Evolutionary conservation across 495 filamentous ascomycete species (phyloP), one percentile per base, ranked within the genome.

Genomic region (Talaromyces ruber): DNA sequence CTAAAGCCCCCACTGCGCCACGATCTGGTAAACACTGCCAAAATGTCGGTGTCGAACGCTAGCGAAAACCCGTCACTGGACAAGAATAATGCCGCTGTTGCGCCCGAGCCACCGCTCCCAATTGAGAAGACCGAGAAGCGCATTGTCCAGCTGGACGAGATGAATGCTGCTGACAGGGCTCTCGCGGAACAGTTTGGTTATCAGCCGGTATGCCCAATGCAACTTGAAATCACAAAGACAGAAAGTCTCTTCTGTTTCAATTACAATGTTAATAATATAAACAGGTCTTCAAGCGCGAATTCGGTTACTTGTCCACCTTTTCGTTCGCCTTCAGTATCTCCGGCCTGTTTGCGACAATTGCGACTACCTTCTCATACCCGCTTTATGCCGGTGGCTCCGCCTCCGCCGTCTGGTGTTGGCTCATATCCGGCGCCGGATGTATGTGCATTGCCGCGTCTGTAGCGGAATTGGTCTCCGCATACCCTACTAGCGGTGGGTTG

Each of bases 271-370:
- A 59, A 59, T 45, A 25, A 55, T n/a, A 60, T 30, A 66, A 64
- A 60, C 71, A 65, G 61, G 84, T 87, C 28, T 86, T 86, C 74
- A 85, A 85, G 71, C 74, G 84, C 59, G 82, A 88, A 64, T 88
- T 88, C 67, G 81, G 82, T 24, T 82, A 78, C 57, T 77, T 85
- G 54, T 82, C 84, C 3, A 80, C 78, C 63, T 83, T 87, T 73
- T 86, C 84, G 21, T 87, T 87, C 62, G 84, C 85, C 32, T 79
- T 88, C 71, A 81, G 77, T 65, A 84, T 88, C 65, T 79, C 75
- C 47, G 84, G 84, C 21, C 72, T 86, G 12, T 87, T 86, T 64
- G 72, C 83, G 21, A 84, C 82, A 3, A 76, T 85, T 63, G 80
- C 82, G 68, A 86, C 84, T 1, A 87, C 85, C 37, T 81, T 86